A percentile compares a stretch with the other conserved stretches of the same genome.
Evolutionary conservation across 805 yeast species (phyloP).

Genomic region (Myxozyma melibiosi): DNA sequence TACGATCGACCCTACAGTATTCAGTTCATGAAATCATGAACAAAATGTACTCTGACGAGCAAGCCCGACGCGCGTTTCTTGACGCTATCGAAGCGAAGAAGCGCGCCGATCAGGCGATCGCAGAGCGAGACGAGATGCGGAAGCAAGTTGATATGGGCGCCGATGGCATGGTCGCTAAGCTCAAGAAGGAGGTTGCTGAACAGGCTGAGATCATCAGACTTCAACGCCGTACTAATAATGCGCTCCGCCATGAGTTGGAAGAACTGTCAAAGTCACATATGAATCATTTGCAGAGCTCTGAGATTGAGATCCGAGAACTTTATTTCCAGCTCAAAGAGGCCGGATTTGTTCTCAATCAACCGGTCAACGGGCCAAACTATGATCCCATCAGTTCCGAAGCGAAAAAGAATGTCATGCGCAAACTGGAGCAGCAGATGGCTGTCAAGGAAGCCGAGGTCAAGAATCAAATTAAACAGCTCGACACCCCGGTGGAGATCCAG

Average conservation of each 20-base stretch:
- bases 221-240: conserved; percentile 63
- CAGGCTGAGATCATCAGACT: conserved; percentile 59
- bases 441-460: conserved; percentile 46
- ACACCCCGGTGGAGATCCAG: conserved; percentile 69
- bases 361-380: conserved; percentile 5
- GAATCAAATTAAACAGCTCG: conserved; percentile 46
- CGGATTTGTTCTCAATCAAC: conserved; percentile 13
- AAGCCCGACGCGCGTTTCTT: conserved; percentile 69
- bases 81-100: conserved; percentile 58
- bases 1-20: conserved; percentile 38
- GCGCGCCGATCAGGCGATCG: conserved; percentile 57
- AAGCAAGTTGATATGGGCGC: conserved; percentile 74
- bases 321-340: conserved; percentile 60
- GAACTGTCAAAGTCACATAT: conserved; percentile 54
- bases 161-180: conserved; percentile 64
- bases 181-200: conserved; percentile 64
- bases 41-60: conserved; percentile 79
- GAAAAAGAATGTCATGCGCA: conserved; percentile 16
- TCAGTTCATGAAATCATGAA: conserved; percentile 51
- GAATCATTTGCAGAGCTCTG: conserved; percentile 47
- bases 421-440: conserved; percentile 33
- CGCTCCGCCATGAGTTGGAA: conserved; percentile 60
- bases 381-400: conserved; percentile 12
- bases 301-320: conserved; percentile 59
- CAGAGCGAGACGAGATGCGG: conserved; percentile 64